A percentile compares a stretch with the other conserved stretches of the same genome.
Evolutionary conservation across 768 basidiomycete genomes (phyloP).

Genomic region (Mycena indigotica): DNA sequence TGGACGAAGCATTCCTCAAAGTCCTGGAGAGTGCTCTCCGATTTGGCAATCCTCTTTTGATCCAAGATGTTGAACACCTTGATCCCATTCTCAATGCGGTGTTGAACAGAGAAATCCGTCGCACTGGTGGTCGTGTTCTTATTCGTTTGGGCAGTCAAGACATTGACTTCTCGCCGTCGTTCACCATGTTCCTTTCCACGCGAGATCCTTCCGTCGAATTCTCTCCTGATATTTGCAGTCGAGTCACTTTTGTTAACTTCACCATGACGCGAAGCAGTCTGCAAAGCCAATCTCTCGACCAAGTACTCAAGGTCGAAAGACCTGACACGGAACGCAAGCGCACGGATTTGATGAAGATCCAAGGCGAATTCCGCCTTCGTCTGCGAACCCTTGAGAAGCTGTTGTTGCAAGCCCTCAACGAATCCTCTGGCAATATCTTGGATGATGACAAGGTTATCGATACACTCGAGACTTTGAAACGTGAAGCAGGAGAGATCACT

Average conservation of each 20-base stretch:
- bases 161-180: constrained; percentile 99
- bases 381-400: constrained; percentile 91
- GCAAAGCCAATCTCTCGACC: constrained; percentile 96
- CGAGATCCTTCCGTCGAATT: constrained; percentile 97
- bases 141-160: constrained; percentile 97
- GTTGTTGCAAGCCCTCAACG: constrained; percentile 92
- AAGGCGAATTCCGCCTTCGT: constrained; percentile 95
- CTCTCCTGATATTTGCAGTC: constrained; percentile 97
- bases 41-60: constrained; percentile 95
- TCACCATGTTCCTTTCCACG: constrained; percentile 99
- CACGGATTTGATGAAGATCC: constrained; percentile 96
- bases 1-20: constrained; percentile 98
- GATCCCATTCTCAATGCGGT: constrained; percentile 98
- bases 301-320: constrained; percentile 94
- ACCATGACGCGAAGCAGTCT: constrained; percentile 99
- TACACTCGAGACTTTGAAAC: constrained; percentile 92
- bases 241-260: constrained; percentile 94
- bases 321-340: constrained; percentile 95
- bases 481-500: constrained; percentile 94
- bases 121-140: constrained; percentile 95
- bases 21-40: constrained; percentile 98
- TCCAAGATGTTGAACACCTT: constrained; percentile 96
- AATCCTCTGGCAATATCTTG: constrained; percentile 94
- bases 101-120: constrained; percentile 92
- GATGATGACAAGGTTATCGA: constrained; percentile 99